These are phyloP conservation scores for Chlorophyllum brunneum DNA, from an alignment of 768 basidiomycete genomes.

Conservation along the genomic window DNA sequence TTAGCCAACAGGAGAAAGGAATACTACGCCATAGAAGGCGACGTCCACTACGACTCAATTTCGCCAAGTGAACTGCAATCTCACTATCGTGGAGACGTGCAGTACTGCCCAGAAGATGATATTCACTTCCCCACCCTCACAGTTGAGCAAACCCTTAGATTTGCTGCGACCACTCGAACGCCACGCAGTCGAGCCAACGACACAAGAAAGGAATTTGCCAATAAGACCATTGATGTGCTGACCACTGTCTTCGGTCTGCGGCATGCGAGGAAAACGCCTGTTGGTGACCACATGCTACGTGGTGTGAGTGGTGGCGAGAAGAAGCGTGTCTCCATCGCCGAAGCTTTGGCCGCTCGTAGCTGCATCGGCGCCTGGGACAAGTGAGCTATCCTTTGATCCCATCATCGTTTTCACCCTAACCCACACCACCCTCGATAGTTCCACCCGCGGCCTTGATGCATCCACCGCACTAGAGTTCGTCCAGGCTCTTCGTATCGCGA, in stretches of 20 bases:
- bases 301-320: constrained; percentile 75
- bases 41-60: constrained; percentile 75
- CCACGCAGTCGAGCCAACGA: constrained; percentile 50
- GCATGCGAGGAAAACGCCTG: constrained; percentile 66
- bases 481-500: constrained; percentile 58
- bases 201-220: constrained; percentile 39
- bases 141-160: constrained; percentile 70
- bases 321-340: constrained; percentile 79
- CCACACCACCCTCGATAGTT: constrained; percentile 31
- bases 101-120: constrained; percentile 83
- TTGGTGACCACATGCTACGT: constrained; percentile 73
- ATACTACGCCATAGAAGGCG: constrained; percentile 65
- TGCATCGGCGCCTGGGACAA: constrained; percentile 67
- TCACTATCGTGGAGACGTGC: constrained; percentile 74
- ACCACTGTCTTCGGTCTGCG: constrained; percentile 72
- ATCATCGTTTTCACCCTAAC: not conserved
- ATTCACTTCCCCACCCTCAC: constrained; percentile 84
- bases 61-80: constrained; percentile 57
- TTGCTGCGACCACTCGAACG: constrained; percentile 64
- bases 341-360: constrained; percentile 54
- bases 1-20: constrained; percentile 73
- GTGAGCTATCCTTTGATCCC: constrained; percentile 29
- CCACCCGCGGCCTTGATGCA: constrained; percentile 61
- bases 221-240: constrained; percentile 47
- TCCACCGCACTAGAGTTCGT: constrained; percentile 74